Evolutionary conservation across 2,329 filamentous ascomycete genomes (phyloP), one percentile per base, ranked within the genome.

Genomic region (Aureobasidium musti): DNA sequence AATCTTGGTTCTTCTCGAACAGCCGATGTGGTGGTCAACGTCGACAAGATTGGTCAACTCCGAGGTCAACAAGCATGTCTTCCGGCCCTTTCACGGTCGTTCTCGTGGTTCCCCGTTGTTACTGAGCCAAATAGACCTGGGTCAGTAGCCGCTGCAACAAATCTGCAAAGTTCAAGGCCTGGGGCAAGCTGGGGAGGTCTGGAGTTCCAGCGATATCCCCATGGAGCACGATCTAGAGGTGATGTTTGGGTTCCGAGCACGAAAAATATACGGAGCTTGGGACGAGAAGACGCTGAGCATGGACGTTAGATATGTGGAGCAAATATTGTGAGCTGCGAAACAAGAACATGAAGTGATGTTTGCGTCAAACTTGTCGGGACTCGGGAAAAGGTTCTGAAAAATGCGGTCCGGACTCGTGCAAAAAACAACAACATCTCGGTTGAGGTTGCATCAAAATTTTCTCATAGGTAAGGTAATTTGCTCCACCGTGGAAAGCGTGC

Each of bases 261-360:
- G 59, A 63, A 63, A 63, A 63, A 50, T 45, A 63, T 39, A 23
- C 59, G 59, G 59, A 63, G 59, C 59, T 33, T 37, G n/a, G n/a
- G 45, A 35, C 13, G 43, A 30, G 33, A 26, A 21, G 43, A 39
- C 52, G 59, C 45, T 45, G 57, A 61, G 54, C 54, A 43, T 52
- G 26, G 49, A n/a, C 14, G 26, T 30, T 6, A 17, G 30, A 52
- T 30, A 43, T 28, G 37, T 39, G 35, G 37, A 41, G 57, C 57
- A 26, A 14, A 37, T n/a, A 5, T 47, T 47, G 43, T 47, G 8
- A 47, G 19, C 3, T 30, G 17, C 26, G 28, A 52, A 63, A 52
- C 45, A n/a, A n/a, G 45, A 39, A 39, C 17, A 4, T 50, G 33
- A 39, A 23, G 26, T 14, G 21, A 52, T 28, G 45, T 52, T 28